Evolutionary conservation across 768 basidiomycete species (phyloP).

Genomic region (Lactarius quietus): DNA sequence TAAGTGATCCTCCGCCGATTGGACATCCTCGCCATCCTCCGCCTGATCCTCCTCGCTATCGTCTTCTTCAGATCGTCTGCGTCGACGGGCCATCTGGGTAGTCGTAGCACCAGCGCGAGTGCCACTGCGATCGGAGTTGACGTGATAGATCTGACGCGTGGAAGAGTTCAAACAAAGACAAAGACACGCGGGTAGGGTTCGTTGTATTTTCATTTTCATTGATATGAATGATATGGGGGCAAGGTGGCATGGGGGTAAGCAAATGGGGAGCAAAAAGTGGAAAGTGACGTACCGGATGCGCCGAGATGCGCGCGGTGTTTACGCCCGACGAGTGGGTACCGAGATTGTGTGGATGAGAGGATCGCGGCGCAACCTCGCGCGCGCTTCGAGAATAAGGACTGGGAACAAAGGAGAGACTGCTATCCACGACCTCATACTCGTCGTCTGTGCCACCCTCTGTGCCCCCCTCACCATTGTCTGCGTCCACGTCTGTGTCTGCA

Average conservation of each 20-base stretch:
- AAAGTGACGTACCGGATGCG: constrained; percentile 17
- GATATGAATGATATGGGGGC: background rate
- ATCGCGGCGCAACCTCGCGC: constrained; percentile 2
- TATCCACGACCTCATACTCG: background rate
- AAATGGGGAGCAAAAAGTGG: background rate
- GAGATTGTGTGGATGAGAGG: constrained; percentile 12
- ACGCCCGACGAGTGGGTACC: background rate
- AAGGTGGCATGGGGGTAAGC: background rate
- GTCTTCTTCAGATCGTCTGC: constrained; percentile 8
- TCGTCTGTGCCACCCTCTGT: background rate
- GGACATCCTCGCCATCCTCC: background rate
- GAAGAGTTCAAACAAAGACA: background rate
- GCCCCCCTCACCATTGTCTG: background rate
- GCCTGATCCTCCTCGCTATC: background rate
- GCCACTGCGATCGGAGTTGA: constrained; percentile 5
- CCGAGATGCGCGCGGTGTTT: constrained; percentile 3
- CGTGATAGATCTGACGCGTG: background rate
- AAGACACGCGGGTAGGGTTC: background rate
- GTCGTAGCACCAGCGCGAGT: background rate
- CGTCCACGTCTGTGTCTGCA: background rate
- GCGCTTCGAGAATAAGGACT: background rate
- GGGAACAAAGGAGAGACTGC: constrained; percentile 8
- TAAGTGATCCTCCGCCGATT: background rate
- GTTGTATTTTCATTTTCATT: background rate
- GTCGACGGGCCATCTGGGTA: constrained; percentile 8